Evolutionary conservation across 2,329 filamentous ascomycete species (phyloP).

Genomic region (Leptographium lundbergii): DNA sequence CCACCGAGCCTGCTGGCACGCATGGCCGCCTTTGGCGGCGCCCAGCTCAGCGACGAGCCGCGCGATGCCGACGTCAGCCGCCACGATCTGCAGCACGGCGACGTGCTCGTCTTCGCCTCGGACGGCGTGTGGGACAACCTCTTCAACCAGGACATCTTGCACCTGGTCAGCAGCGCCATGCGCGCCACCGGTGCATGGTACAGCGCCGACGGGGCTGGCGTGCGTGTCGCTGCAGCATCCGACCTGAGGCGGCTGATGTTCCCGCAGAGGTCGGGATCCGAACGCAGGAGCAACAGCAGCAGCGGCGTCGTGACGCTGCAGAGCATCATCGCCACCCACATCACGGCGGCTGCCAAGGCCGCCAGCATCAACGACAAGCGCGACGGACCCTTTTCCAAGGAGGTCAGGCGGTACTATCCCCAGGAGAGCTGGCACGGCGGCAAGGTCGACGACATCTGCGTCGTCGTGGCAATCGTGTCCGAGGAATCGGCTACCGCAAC

Average conservation of each 20-base stretch:
- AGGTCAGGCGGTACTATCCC: slow-evolving; percentile 80
- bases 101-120: slow-evolving; percentile 85
- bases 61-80: slow-evolving; percentile 70
- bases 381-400: slow-evolving; percentile 89
- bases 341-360: slow-evolving; percentile 70
- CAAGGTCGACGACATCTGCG: slow-evolving; percentile 92
- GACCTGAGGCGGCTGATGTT: slow-evolving; percentile 30
- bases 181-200: slow-evolving; percentile 61
- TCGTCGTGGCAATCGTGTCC: slow-evolving; percentile 65
- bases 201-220: slow-evolving; percentile 37
- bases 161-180: slow-evolving; percentile 69
- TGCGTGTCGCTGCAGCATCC: slow-evolving; percentile 38
- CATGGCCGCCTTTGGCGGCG: slow-evolving; percentile 71
- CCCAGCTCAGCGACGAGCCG: slow-evolving; percentile 70
- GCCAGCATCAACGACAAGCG: slow-evolving; percentile 71
- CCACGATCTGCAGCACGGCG: slow-evolving; percentile 71
- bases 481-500: slow-evolving; percentile 34
- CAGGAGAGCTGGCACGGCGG: slow-evolving; percentile 80
- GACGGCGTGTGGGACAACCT: slow-evolving; percentile 96
- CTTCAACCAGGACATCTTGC: slow-evolving; percentile 77
- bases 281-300: neutral
- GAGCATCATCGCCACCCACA: slow-evolving; percentile 62
- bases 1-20: slow-evolving; percentile 68
- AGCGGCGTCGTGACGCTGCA: slow-evolving; percentile 44
- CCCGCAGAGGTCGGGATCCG: neutral